Conservation (phyloP, 1,284 basidiomycete genomes). For the Pseudozyma pruni region DNA sequence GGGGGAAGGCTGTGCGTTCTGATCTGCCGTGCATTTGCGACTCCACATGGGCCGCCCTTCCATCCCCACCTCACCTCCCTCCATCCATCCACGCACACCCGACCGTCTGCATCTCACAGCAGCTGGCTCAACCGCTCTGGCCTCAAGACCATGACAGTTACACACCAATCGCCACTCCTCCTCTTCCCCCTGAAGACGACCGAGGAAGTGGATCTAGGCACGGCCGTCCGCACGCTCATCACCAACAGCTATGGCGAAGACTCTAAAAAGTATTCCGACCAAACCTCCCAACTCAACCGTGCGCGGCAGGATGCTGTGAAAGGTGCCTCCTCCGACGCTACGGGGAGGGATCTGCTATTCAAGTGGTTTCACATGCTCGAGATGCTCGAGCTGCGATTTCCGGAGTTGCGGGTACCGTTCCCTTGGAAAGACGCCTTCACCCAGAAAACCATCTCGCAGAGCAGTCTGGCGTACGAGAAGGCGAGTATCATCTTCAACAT, state of each 20-base stretch:
- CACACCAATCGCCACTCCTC: slow-evolving; percentile 43
- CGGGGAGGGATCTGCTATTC: slow-evolving; percentile 85
- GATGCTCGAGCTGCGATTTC: slow-evolving; percentile 93
- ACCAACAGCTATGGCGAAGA: slow-evolving; percentile 92
- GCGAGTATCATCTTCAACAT: slow-evolving; percentile 98
- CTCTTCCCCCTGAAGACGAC: slow-evolving; percentile 72
- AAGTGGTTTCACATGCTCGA: slow-evolving; percentile 99
- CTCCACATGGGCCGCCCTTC: too few species aligned
- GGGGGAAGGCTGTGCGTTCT: neutral
- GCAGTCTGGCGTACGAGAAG: slow-evolving; percentile 97
- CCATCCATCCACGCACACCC: too few species aligned
- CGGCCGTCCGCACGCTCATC: slow-evolving; percentile 85
- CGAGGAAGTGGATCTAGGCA: slow-evolving; percentile 84
- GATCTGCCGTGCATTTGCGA: neutral
- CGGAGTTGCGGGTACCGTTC: slow-evolving; percentile 94
- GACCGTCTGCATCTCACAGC: neutral
- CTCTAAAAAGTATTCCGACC: slow-evolving; percentile 84
- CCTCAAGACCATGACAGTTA: slow-evolving; percentile 39
- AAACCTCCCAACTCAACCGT: slow-evolving; percentile 84
- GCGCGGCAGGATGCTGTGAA: slow-evolving; percentile 94
- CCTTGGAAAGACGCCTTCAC: slow-evolving; percentile 97
- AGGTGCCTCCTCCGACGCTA: slow-evolving; percentile 81
- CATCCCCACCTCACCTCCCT: too few species aligned
- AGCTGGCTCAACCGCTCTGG: neutral
- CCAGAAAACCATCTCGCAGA: slow-evolving; percentile 86